Percentiles rank a stretch among this genome's conserved stretches.
Conservation (phyloP, 2,329 filamentous ascomycete genomes). For the Emydomyces testavorans region DNA sequence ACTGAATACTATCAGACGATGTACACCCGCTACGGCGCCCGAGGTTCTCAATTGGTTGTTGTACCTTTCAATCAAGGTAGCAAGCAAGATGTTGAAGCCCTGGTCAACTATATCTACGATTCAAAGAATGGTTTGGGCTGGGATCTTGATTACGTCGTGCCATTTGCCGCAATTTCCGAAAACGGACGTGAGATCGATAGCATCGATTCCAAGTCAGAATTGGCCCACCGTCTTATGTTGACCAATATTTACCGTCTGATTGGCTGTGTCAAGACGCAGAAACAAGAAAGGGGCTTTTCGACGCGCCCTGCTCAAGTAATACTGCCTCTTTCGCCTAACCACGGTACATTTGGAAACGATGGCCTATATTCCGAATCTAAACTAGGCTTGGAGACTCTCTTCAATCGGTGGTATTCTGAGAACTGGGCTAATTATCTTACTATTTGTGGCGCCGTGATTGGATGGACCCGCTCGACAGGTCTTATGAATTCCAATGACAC, state of each 20-base stretch:
- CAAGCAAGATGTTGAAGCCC: slow-evolving; percentile 90
- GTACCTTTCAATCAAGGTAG: slow-evolving; percentile 99
- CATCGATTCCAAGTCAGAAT: slow-evolving; percentile 94
- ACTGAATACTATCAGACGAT: slow-evolving; percentile 99
- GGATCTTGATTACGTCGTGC: slow-evolving; percentile 93
- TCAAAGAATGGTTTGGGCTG: slow-evolving; percentile 91
- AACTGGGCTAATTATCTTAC: slow-evolving; percentile 96
- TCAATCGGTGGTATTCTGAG: slow-evolving; percentile 97
- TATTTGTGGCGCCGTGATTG: slow-evolving; percentile 95
- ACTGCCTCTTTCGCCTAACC: slow-evolving; percentile 89
- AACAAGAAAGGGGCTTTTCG: slow-evolving; percentile 76
- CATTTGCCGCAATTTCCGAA: slow-evolving; percentile 94
- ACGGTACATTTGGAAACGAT: slow-evolving; percentile 95
- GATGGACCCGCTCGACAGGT: slow-evolving; percentile 96
- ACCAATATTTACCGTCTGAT: slow-evolving; percentile 90
- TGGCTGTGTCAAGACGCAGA: slow-evolving; percentile 81
- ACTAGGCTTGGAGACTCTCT: slow-evolving; percentile 88
- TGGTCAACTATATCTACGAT: slow-evolving; percentile 94
- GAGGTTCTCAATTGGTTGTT: slow-evolving; percentile 91
- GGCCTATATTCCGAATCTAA: slow-evolving; percentile 98
- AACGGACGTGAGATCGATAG: slow-evolving; percentile 94
- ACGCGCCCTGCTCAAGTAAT: slow-evolving; percentile 95
- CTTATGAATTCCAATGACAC: slow-evolving; percentile 98
- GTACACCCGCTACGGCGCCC: slow-evolving; percentile 87
- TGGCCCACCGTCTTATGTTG: slow-evolving; percentile 97